Evolutionary conservation across 306 rosid genomes (phyloP).

Genomic region (Prunus persica): Prunus_persica_NCBIv2 NC_034016.1:3255001-3255500

Average conservation of each 20-base stretch:
- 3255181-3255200: constrained; percentile 64
- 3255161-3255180: constrained; percentile 30
- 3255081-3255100: constrained; percentile 70
- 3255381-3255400: constrained; percentile 56
- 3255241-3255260: not conserved
- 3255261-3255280: not conserved
- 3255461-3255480: constrained; percentile 23
- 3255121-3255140: constrained; percentile 50
- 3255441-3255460: constrained; percentile 63
- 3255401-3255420: constrained; percentile 54
- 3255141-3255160: constrained; percentile 46
- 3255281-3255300: not conserved
- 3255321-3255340: constrained; percentile 42
- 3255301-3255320: not conserved
- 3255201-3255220: constrained; percentile 74
- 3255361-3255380: constrained; percentile 71
- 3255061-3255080: constrained; percentile 24
- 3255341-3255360: constrained; percentile 52
- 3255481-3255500: constrained; percentile 68
- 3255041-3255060: not conserved
- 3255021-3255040: not conserved
- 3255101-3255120: constrained; percentile 66
- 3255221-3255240: constrained; percentile 31
- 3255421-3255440: constrained; percentile 70
- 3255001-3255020: constrained; percentile 8